phyloP scores from a whole-genome alignment of 805 yeast genomes.

The Candida nanaspora region DNA sequence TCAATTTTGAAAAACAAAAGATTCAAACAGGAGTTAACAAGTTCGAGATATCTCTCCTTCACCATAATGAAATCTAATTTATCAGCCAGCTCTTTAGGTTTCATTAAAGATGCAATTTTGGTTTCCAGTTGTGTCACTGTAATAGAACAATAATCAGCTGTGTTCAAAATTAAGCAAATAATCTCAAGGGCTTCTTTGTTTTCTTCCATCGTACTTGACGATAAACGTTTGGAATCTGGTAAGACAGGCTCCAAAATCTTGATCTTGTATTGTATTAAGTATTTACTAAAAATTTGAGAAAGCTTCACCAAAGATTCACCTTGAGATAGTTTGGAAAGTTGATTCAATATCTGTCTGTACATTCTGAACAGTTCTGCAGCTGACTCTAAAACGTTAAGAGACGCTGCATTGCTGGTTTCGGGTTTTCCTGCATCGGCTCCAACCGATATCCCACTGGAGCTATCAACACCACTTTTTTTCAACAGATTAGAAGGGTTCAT shows the following conservation, averaged over 20 bases:
- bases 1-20: slow-evolving; percentile 51
- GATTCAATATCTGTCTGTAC: slow-evolving; percentile 67
- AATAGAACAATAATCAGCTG: slow-evolving; percentile 81
- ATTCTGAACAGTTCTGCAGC: slow-evolving; percentile 81
- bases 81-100: slow-evolving; percentile 26
- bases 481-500: slow-evolving; percentile 48
- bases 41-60: slow-evolving; percentile 47
- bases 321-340: slow-evolving; percentile 53
- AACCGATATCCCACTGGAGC: slow-evolving; percentile 15
- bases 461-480: slow-evolving; percentile 26
- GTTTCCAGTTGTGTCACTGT: slow-evolving; percentile 76
- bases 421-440: slow-evolving; percentile 3
- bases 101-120: slow-evolving; percentile 35
- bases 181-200: slow-evolving; percentile 58
- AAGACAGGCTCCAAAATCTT: slow-evolving; percentile 43
- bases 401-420: slow-evolving; percentile 22
- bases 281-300: slow-evolving; percentile 53
- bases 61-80: slow-evolving; percentile 47
- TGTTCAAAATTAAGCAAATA: slow-evolving; percentile 68
- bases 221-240: slow-evolving; percentile 28
- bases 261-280: slow-evolving; percentile 52
- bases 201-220: slow-evolving; percentile 24
- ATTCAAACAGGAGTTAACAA: slow-evolving; percentile 52
- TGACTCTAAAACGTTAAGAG: slow-evolving; percentile 70
- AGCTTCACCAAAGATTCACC: slow-evolving; percentile 45